Conservation (phyloP, 805 yeast genomes). For the Saturnispora serradocipensis region DNA sequence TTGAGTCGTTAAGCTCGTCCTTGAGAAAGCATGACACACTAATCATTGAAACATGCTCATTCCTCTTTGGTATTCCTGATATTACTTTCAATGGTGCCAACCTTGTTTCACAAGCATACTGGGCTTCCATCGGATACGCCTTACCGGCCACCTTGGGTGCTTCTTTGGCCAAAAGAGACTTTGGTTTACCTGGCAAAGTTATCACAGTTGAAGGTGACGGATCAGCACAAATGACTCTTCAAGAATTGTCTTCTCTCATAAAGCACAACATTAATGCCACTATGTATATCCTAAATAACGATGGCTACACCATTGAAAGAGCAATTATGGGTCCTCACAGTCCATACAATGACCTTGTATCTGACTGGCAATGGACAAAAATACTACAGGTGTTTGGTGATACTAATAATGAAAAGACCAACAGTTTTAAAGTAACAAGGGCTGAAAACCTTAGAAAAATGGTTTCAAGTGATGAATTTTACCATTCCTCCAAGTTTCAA, state of each 20-base stretch:
- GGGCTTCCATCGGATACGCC: slow-evolving; percentile 46
- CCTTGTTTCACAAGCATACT: slow-evolving; percentile 32
- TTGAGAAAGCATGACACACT: slow-evolving; percentile 33
- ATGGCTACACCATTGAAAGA: slow-evolving; percentile 45
- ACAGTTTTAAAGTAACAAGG: slow-evolving; percentile 28
- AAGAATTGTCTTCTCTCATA: slow-evolving; percentile 37
- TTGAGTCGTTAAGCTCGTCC: slow-evolving; percentile 27
- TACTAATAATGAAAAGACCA: slow-evolving; percentile 24
- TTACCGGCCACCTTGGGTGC: slow-evolving; percentile 44
- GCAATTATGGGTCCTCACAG: slow-evolving; percentile 41
- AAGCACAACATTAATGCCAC: slow-evolving; percentile 34
- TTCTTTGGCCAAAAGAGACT: slow-evolving; percentile 34
- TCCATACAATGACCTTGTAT: slow-evolving; percentile 41
- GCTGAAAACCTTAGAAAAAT: slow-evolving; percentile 30
- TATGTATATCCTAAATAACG: slow-evolving; percentile 38
- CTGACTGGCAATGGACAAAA: slow-evolving; percentile 57
- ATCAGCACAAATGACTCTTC: slow-evolving; percentile 46
- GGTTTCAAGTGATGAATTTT: slow-evolving; percentile 27
- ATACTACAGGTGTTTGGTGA: slow-evolving; percentile 64
- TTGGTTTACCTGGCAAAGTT: slow-evolving; percentile 30
- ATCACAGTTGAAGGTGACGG: slow-evolving; percentile 46
- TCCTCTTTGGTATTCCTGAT: slow-evolving; percentile 35
- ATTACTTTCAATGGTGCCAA: slow-evolving; percentile 29
- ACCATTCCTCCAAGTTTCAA: slow-evolving; percentile 31
- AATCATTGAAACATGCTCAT: slow-evolving; percentile 39